Conservation (phyloP, 768 basidiomycete species). For the Cytidiella melzeri region DNA sequence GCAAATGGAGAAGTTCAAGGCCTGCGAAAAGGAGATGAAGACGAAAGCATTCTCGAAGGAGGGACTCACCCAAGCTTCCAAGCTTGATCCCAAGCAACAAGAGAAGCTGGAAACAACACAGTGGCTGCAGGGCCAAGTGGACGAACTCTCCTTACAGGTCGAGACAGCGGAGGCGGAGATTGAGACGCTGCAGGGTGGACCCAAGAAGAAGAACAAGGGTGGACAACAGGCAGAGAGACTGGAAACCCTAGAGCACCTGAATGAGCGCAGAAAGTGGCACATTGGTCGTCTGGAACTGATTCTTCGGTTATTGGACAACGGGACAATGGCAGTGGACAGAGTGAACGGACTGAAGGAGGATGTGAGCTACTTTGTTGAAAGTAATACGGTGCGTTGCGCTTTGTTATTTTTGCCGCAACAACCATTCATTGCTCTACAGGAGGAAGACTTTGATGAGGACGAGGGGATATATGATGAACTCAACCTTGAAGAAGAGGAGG, state of each 20-base stretch:
- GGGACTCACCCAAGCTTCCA: conserved; percentile 88
- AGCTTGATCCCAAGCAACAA: conserved; percentile 95
- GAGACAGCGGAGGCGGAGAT: conserved; percentile 94
- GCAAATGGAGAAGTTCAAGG: conserved; percentile 99
- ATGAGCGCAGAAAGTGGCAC: conserved; percentile 96
- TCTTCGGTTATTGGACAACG: conserved; percentile 89
- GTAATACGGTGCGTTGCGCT: conserved; percentile 74
- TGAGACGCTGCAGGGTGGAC: conserved; percentile 67
- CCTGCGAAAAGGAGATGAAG: conserved; percentile 99
- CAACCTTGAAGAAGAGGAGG: conserved; percentile 94
- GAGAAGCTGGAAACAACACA: conserved; percentile 86
- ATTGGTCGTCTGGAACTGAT: conserved; percentile 89
- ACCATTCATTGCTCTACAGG: conserved; percentile 40
- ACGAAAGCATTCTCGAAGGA: conserved; percentile 99
- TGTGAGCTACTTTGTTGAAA: conserved; percentile 93
- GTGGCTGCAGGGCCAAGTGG: conserved; percentile 87
- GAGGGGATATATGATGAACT: conserved; percentile 98
- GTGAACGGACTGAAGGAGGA: conserved; percentile 86
- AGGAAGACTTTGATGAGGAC: conserved; percentile 96
- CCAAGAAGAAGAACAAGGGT: conserved; percentile 81
- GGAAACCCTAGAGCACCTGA: conserved; percentile 80
- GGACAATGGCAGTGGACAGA: conserved; percentile 76
- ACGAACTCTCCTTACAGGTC: conserved; percentile 88
- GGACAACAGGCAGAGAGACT: conserved; percentile 62
- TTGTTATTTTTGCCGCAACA: neutral